Conservation (phyloP, 768 basidiomycete species). For the Rhizopogon vinicolor region DNA sequence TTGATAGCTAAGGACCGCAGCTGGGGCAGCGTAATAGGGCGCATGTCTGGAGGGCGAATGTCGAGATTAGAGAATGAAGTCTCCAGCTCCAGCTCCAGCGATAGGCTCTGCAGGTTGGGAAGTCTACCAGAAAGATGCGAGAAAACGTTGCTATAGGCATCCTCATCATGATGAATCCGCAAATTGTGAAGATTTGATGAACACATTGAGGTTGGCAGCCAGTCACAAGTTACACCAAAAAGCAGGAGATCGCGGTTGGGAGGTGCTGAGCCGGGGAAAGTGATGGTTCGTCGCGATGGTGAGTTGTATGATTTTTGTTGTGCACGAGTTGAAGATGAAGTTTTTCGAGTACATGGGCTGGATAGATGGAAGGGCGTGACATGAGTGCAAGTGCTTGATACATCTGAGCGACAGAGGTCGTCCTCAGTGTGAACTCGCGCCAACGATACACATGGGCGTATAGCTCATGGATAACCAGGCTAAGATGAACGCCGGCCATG, state of each 20-base stretch:
- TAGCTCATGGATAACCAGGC: background rate
- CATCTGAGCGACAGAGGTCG: no score
- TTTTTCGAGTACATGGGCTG: background rate
- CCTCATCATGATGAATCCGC: constrained; percentile 7
- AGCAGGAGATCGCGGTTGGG: background rate
- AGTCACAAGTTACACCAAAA: background rate
- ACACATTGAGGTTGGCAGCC: background rate
- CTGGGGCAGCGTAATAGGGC: background rate
- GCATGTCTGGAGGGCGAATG: no score
- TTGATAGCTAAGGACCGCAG: background rate
- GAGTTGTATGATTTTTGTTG: no score
- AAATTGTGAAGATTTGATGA: constrained; percentile 8
- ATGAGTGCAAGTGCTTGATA: background rate
- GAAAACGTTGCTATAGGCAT: background rate
- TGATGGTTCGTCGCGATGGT: no score
- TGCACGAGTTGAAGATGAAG: background rate
- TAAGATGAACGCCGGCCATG: background rate
- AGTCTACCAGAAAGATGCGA: background rate
- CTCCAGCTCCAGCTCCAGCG: background rate
- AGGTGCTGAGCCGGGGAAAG: background rate
- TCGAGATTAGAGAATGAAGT: no score
- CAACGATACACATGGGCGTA: background rate
- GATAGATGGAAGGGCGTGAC: background rate
- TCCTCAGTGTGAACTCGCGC: background rate
- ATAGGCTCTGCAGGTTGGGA: background rate